A percentile compares a stretch with the other conserved stretches of the same genome.
phyloP scores from a whole-genome alignment of 2,329 filamentous ascomycete species.

The Leptographium galeiforme region DNA sequence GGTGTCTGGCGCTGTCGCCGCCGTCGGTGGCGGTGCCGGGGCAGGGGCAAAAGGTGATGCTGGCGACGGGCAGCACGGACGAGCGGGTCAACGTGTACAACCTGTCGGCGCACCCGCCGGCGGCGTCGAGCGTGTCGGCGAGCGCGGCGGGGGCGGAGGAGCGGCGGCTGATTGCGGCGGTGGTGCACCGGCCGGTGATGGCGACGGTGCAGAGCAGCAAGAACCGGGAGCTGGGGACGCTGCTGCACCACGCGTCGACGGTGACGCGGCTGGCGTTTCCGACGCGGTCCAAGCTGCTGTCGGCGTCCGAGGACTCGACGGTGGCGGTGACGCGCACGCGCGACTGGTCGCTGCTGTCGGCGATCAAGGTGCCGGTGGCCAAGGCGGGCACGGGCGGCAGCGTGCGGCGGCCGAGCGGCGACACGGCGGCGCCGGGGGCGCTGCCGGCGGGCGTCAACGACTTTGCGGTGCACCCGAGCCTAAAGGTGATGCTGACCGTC shows the following conservation, averaged over 20 bases:
- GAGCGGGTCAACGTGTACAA: slow-evolving; percentile 93
- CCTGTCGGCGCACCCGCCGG: slow-evolving; percentile 57
- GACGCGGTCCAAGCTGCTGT: slow-evolving; percentile 73
- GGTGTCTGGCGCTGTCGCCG: slow-evolving; percentile 75
- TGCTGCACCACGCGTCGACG: slow-evolving; percentile 75
- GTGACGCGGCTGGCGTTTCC: slow-evolving; percentile 74
- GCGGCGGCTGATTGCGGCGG: slow-evolving; percentile 47
- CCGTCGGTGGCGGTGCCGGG: slow-evolving; percentile 47
- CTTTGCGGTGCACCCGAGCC: slow-evolving; percentile 88
- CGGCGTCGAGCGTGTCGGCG: slow-evolving; percentile 23
- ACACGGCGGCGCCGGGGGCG: slow-evolving; percentile 71
- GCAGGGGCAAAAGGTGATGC: slow-evolving; percentile 67
- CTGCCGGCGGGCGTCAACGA: slow-evolving; percentile 84
- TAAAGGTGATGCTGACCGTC: slow-evolving; percentile 93
- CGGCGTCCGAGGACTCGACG: slow-evolving; percentile 80
- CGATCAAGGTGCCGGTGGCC: slow-evolving; percentile 77
- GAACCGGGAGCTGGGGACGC: slow-evolving; percentile 76
- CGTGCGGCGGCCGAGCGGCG: slow-evolving; percentile 58
- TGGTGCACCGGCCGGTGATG: slow-evolving; percentile 46
- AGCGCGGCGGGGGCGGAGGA: slow-evolving; percentile 13
- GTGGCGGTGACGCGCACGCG: slow-evolving; percentile 76
- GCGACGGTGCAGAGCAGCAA: slow-evolving; percentile 65
- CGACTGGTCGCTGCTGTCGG: slow-evolving; percentile 79
- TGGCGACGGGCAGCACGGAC: slow-evolving; percentile 86
- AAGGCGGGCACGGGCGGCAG: slow-evolving; percentile 47